Evolutionary conservation across 257 asterid genomes (phyloP).

Genomic region (Jasminum sambac): DNA sequence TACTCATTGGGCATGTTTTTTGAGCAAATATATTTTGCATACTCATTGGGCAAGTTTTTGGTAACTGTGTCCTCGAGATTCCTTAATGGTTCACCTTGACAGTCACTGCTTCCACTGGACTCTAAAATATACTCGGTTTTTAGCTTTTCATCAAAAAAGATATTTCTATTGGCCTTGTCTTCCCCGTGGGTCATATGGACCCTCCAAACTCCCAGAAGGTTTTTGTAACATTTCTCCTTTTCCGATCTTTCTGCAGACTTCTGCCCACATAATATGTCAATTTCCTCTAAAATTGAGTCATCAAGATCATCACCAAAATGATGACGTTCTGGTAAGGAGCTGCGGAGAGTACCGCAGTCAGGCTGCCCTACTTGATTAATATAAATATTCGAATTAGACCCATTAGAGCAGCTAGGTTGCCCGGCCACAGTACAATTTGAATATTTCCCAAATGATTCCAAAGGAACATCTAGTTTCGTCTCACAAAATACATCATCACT

Average conservation of each 20-base stretch:
- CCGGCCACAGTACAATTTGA: conserved; percentile 36
- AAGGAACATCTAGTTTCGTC: conserved; percentile 19
- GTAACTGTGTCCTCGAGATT: conserved; percentile 30
- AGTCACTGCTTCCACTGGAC: conserved; percentile 33
- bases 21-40: conserved; percentile 59
- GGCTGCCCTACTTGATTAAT: conserved; percentile 39
- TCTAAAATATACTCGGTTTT: conserved; percentile 32
- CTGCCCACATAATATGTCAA: conserved; percentile 74
- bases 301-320: conserved; percentile 64
- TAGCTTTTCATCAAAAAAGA: conserved; percentile 28
- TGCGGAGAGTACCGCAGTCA: conserved; percentile 29
- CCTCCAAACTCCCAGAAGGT: conserved; percentile 29
- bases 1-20: conserved; percentile 79
- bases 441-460: conserved; percentile 26
- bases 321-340: conserved; percentile 27
- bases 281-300: conserved; percentile 67
- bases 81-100: conserved; percentile 27
- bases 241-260: conserved; percentile 43
- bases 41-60: conserved; percentile 76
- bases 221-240: conserved; percentile 28
- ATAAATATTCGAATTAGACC: conserved; percentile 21
- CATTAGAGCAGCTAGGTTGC: conserved; percentile 36
- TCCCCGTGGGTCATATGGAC: conserved; percentile 36
- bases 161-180: conserved; percentile 25
- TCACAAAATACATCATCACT: conserved; percentile 28